Conservation (phyloP, 1,284 basidiomycete genomes). For the Abortiporus biennis region DNA sequence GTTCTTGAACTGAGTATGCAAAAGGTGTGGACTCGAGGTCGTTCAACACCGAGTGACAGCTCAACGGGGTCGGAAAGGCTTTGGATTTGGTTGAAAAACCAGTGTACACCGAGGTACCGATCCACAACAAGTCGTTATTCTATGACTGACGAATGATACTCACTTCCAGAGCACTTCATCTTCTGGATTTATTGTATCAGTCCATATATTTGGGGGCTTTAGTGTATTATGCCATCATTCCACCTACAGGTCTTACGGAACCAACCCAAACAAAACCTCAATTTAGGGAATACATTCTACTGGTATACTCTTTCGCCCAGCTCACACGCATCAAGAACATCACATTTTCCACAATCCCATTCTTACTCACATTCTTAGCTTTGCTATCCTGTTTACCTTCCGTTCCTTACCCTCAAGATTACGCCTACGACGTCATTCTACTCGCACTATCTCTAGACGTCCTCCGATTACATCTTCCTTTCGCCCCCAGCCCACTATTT, state of each 20-base stretch:
- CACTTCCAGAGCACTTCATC: slow-evolving; percentile 36
- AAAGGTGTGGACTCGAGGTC: slow-evolving; percentile 39
- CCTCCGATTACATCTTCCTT: slow-evolving; percentile 36
- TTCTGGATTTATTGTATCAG: slow-evolving; percentile 35
- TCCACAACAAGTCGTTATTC: too few relatives aligned
- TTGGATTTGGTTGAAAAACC: slow-evolving; percentile 27
- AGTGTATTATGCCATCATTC: slow-evolving; percentile 37
- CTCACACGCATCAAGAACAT: slow-evolving; percentile 18
- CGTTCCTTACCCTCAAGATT: slow-evolving; percentile 31
- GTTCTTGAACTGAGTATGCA: slow-evolving; percentile 34
- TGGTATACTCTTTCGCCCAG: slow-evolving; percentile 30
- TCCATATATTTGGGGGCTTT: slow-evolving; percentile 34
- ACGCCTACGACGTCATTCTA: slow-evolving; percentile 34
- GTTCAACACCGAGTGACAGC: not conserved
- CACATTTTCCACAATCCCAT: slow-evolving; percentile 18
- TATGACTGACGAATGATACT: slow-evolving; percentile 3
- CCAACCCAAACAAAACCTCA: slow-evolving; percentile 21
- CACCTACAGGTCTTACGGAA: slow-evolving; percentile 26
- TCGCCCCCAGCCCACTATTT: slow-evolving; percentile 35
- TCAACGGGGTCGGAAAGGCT: slow-evolving; percentile 11
- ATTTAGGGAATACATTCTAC: slow-evolving; percentile 30
- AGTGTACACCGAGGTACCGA: slow-evolving; percentile 40
- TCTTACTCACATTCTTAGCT: slow-evolving; percentile 27
- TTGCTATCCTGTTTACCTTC: slow-evolving; percentile 26
- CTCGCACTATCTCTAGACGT: slow-evolving; percentile 34